Conservation (phyloP, 164 flowering plant genomes). For the Warburgia ugandensis region DNA sequence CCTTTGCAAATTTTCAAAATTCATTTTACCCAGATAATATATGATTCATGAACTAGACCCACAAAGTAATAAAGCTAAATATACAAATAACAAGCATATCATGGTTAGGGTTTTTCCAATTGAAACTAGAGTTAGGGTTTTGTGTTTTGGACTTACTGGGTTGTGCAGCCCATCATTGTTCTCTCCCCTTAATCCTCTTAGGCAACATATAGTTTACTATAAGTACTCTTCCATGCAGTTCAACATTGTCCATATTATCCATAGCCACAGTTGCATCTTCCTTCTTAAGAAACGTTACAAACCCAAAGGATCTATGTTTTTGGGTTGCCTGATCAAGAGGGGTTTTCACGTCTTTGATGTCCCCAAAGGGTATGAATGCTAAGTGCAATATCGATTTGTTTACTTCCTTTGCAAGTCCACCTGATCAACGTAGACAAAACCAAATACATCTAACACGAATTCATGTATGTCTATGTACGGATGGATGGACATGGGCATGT, state of each 20-base stretch:
- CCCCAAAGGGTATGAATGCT: constrained; percentile 93
- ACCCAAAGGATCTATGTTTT: constrained; percentile 94
- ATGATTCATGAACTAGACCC: too few relatives aligned
- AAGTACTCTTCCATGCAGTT: constrained; percentile 88
- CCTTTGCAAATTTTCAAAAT: too few relatives aligned
- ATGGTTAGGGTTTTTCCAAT: too few relatives aligned
- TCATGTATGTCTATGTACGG: constrained; percentile 2
- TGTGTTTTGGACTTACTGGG: constrained; percentile 87
- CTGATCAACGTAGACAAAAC: constrained; percentile 13
- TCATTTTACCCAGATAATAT: too few relatives aligned
- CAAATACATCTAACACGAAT: constrained; percentile 7
- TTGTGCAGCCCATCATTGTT: constrained; percentile 99
- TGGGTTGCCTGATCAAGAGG: constrained; percentile 93
- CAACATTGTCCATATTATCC: constrained; percentile 96
- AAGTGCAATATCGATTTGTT: constrained; percentile 82
- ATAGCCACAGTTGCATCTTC: constrained; percentile 93
- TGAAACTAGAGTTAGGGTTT: too few relatives aligned
- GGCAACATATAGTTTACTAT: constrained; percentile 96
- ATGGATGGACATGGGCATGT: neutral
- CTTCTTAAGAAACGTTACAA: constrained; percentile 85
- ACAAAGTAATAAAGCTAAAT: neutral
- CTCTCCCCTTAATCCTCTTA: constrained; percentile 96
- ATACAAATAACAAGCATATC: neutral
- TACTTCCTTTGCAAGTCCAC: constrained; percentile 95
- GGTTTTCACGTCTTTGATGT: constrained; percentile 94